These are phyloP conservation scores for Ogataea naganishii DNA, from an alignment of 805 yeast genomes.

Conservation along the genomic window DNA sequence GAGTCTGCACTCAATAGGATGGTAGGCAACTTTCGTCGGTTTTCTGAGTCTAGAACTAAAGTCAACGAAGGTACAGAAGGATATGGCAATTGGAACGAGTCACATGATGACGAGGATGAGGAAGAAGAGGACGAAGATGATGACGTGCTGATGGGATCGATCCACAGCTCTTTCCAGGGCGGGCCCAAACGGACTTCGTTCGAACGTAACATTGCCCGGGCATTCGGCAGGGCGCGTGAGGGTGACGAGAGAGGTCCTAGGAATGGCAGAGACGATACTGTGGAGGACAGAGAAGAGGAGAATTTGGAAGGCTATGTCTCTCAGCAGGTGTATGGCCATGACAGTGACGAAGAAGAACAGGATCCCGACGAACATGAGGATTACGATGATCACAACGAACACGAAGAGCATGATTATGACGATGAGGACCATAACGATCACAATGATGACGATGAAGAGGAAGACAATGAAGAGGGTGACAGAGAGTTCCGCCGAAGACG, in stretches of 20 bases:
- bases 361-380: slow-evolving; percentile 11
- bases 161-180: slow-evolving; percentile 9
- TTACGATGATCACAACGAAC: slow-evolving; percentile 19
- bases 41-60: slow-evolving; percentile 17
- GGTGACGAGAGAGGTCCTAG: slow-evolving; percentile 1
- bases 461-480: slow-evolving; percentile 7
- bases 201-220: slow-evolving; percentile 6
- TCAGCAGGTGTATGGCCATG: slow-evolving; percentile 3
- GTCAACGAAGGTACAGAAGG: slow-evolving; percentile 5
- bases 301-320: not conserved
- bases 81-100: slow-evolving; percentile 5
- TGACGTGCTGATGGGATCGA: slow-evolving; percentile 10
- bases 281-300: slow-evolving; percentile 13
- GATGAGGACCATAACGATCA: slow-evolving; percentile 12
- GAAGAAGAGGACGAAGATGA: slow-evolving; percentile 19
- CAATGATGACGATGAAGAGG: slow-evolving; percentile 6
- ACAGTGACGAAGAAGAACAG: slow-evolving; percentile 9
- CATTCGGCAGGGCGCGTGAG: slow-evolving; percentile 6
- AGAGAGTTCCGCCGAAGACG: slow-evolving; percentile 5
- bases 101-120: slow-evolving; percentile 13
- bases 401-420: slow-evolving; percentile 4
- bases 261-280: slow-evolving; percentile 7
- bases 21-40: slow-evolving; percentile 29
- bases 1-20: slow-evolving; percentile 26
- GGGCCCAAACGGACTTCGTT: slow-evolving; percentile 2